Base-by-base conservation (phyloP, 257 asterid genomes). In the Pogostemon cablin region DNA sequence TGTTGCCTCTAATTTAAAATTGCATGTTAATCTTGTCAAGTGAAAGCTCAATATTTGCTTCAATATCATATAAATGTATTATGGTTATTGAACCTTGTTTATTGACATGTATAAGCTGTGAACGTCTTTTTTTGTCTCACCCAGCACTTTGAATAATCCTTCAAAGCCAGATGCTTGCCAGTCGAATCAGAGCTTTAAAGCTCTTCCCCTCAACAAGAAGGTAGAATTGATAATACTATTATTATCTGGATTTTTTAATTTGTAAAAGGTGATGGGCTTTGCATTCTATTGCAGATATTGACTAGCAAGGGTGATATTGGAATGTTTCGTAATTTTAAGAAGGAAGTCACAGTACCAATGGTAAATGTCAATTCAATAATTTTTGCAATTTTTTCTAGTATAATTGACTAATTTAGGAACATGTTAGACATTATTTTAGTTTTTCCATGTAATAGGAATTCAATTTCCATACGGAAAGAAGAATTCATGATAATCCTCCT, bases 231-330 rank as follows among this genome's bases (percentile, higher is more conserved):
- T 9, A 11, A 78, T 25, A 50, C 8, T 17, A 10, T n/a, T 39
- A 38, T 7, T 32, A 39, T 47, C 10, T 53, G 39, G n/a, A 53
- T 9, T 47, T 11, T 68, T 60, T 6, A 60, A n/a, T 20, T 58
- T 48, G 68, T 65, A 9, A 42, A 50, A 41, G 46, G 17, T 20
- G 41, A 66, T 10, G 37, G 58, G 49, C 48, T 17, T 7, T 55
- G 6, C 49, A 48, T 34, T 37, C 39, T 25, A 35, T 46, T 71
- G 52, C 86, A 89, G 99, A 86, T 93, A 69, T 79, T 93, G 68
- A 80, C 89, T 38, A 91, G 99, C 88, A 93, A 87, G 85, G 99
- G 97, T 63, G 96, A 89, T 54, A 79, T 87, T 66, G 99, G 98
- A 47, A 74, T 89, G 72, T 87, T 85, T 62, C 80, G 91, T 35